A percentile compares a stretch with the other conserved stretches of the same genome.
Conservation (phyloP, 208 protist genomes). For the Trypanosoma conorhini region DNA sequence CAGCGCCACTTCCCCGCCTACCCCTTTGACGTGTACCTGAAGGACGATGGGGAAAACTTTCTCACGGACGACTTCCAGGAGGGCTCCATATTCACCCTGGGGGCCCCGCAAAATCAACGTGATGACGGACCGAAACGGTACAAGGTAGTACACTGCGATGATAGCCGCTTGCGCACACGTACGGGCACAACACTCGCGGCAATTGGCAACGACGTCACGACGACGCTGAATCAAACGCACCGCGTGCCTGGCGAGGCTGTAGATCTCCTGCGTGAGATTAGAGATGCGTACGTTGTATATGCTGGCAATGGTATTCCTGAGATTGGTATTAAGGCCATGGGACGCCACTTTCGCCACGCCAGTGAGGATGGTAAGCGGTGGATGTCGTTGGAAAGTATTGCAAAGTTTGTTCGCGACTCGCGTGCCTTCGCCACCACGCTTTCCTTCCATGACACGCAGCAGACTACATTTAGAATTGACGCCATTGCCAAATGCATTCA, state of each 20-base stretch:
- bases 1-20: conserved; percentile 78
- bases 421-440: conserved; percentile 44
- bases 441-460: conserved; percentile 45
- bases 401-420: conserved; percentile 69
- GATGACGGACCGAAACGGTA: conserved; percentile 82
- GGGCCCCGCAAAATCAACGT: conserved; percentile 76
- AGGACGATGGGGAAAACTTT: conserved; percentile 70
- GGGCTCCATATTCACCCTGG: conserved; percentile 65
- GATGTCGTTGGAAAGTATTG: conserved; percentile 74
- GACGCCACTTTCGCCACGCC: conserved; percentile 74
- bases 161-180: conserved; percentile 52
- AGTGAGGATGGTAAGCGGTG: conserved; percentile 77
- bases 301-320: conserved; percentile 84
- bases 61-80: conserved; percentile 86
- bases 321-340: conserved; percentile 92
- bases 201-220: conserved; percentile 36
- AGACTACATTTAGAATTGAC: conserved; percentile 36
- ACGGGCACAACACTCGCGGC: conserved; percentile 29
- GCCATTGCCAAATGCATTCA: conserved; percentile 50
- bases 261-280: conserved; percentile 51
- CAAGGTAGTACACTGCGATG: conserved; percentile 83
- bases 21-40: conserved; percentile 83
- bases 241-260: conserved; percentile 45
- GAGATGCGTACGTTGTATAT: conserved; percentile 79
- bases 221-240: conserved; percentile 46